Evolutionary conservation across 768 basidiomycete species (phyloP).

Genomic region (Suillus brevipes): DNA sequence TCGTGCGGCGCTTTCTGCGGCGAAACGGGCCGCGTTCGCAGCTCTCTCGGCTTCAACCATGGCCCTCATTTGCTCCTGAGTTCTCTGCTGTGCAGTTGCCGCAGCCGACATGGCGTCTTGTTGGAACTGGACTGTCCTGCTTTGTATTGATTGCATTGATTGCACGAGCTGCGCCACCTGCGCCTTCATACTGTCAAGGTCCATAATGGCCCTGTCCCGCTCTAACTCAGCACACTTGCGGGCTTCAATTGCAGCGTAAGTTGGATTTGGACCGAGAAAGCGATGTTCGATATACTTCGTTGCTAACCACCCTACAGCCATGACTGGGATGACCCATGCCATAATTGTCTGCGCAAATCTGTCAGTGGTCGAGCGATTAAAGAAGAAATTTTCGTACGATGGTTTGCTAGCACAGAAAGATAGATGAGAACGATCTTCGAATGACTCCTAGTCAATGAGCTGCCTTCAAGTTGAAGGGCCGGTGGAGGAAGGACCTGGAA

Average conservation of each 20-base stretch:
- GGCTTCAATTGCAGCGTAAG: not conserved
- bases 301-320: not conserved
- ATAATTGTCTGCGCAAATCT: not conserved
- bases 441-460: not conserved
- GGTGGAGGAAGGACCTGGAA: not conserved
- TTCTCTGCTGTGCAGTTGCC: not conserved
- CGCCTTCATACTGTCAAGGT: not conserved
- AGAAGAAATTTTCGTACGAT: not conserved
- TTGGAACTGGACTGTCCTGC: not conserved
- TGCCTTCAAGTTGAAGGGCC: not conserved
- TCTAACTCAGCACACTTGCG: not conserved
- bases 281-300: no score
- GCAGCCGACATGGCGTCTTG: not conserved
- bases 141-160: not conserved
- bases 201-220: not conserved
- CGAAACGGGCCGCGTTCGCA: not conserved
- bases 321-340: not conserved
- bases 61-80: not conserved
- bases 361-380: not conserved
- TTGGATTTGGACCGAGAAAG: no score
- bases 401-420: not conserved
- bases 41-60: conserved; percentile 7
- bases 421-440: not conserved
- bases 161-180: conserved; percentile 1
- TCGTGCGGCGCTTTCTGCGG: conserved; percentile 1